phyloP scores from a whole-genome alignment of 768 basidiomycete species.

The Mrakia frigida region DNA sequence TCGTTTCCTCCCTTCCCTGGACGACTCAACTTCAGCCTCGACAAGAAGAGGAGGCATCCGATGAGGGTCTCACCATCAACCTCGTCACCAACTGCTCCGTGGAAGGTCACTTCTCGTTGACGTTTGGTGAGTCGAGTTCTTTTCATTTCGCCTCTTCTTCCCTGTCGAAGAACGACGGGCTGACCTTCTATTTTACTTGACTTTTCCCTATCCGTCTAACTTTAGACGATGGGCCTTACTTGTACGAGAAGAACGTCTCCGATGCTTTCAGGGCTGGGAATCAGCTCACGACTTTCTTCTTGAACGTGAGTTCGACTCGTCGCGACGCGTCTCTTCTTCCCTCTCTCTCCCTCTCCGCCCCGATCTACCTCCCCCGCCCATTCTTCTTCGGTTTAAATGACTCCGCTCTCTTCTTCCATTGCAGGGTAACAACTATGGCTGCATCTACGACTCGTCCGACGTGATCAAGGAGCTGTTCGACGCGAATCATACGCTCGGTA shows the following conservation, averaged over 20 bases:
- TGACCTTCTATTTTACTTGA: background rate
- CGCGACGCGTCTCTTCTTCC: background rate
- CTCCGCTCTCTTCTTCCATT: too few relatives aligned
- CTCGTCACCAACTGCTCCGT: background rate
- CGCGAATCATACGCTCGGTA: background rate
- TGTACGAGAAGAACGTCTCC: background rate
- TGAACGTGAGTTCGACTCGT: background rate
- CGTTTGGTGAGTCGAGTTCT: background rate
- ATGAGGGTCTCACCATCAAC: too few relatives aligned
- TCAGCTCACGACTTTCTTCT: background rate
- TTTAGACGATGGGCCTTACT: slow-evolving; percentile 13
- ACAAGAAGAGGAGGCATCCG: too few relatives aligned
- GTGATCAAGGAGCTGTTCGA: background rate
- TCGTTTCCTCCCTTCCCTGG: background rate
- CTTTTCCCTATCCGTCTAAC: too few relatives aligned
- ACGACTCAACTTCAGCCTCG: background rate
- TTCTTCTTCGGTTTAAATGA: too few relatives aligned
- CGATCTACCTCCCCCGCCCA: too few relatives aligned
- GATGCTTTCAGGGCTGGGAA: background rate
- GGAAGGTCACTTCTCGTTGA: background rate
- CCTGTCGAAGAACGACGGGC: too few relatives aligned
- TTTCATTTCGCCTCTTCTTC: background rate
- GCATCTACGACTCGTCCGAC: background rate
- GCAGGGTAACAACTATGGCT: background rate
- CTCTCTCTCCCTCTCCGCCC: background rate